phyloP scores from a whole-genome alignment of 2,329 filamentous ascomycete species.

The Colletotrichum costaricense region DNA sequence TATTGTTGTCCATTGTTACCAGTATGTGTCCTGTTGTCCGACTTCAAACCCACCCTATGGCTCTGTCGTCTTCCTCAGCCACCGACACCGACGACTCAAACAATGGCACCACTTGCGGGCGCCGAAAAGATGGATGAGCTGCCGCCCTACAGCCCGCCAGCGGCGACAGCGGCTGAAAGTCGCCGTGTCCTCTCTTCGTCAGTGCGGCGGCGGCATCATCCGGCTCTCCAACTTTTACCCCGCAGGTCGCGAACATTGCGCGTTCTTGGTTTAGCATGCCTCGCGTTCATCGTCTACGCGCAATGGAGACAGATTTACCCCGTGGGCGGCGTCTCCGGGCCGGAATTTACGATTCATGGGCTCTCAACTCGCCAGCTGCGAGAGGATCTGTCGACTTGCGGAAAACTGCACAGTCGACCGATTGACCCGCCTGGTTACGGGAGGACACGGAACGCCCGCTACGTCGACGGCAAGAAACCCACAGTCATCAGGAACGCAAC shows the following conservation, averaged over 20 bases:
- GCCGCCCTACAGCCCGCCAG: conserved; percentile 56
- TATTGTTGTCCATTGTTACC: background rate
- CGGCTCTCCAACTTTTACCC: conserved; percentile 16
- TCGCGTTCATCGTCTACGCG: conserved; percentile 61
- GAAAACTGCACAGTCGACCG: conserved; percentile 64
- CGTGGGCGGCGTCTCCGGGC: conserved; percentile 29
- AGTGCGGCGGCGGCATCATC: background rate
- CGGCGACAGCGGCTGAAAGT: conserved; percentile 30
- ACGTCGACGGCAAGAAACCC: conserved; percentile 66
- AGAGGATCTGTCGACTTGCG: conserved; percentile 66
- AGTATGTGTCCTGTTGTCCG: background rate
- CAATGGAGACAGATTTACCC: conserved; percentile 56
- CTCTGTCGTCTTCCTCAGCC: no score
- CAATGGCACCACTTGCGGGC: background rate
- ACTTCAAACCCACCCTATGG: background rate
- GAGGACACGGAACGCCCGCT: conserved; percentile 70
- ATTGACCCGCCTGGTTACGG: conserved; percentile 66
- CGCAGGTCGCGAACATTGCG: conserved; percentile 29
- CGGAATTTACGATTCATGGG: conserved; percentile 44
- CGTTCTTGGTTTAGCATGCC: conserved; percentile 53
- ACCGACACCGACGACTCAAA: background rate
- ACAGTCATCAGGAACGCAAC: conserved; percentile 75
- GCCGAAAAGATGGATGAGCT: conserved; percentile 52
- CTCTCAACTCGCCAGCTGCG: conserved; percentile 65
- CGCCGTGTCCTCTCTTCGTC: background rate